Evolutionary conservation across 148 eudicot species (phyloP).

Genomic region (Nepenthes gracilis): DNA sequence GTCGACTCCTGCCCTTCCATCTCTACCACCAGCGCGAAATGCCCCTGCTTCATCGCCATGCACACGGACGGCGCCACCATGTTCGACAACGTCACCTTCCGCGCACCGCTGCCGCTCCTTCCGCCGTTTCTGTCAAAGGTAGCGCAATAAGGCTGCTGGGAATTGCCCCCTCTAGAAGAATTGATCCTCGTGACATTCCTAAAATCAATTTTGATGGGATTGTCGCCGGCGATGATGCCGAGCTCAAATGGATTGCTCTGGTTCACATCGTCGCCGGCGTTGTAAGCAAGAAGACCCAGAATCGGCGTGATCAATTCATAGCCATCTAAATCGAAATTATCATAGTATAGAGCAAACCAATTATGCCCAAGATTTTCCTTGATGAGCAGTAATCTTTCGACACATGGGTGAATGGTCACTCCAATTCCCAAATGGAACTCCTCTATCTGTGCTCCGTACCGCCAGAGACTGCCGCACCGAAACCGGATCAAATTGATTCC

Average conservation of each 20-base stretch:
- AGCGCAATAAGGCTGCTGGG: conserved; percentile 45
- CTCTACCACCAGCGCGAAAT: conserved; percentile 61
- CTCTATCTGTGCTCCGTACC: neutral
- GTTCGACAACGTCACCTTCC: conserved; percentile 39
- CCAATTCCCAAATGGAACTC: neutral
- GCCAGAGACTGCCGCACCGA: neutral
- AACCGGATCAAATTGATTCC: neutral
- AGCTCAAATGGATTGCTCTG: conserved; percentile 53
- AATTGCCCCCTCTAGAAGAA: neutral
- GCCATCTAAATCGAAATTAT: neutral
- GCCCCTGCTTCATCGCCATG: conserved; percentile 42
- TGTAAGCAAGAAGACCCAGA: neutral
- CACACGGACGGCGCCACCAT: conserved; percentile 51
- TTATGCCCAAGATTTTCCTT: neutral
- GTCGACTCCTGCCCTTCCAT: conserved; percentile 11
- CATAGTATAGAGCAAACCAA: neutral
- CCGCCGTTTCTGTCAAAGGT: conserved; percentile 26
- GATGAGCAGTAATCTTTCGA: neutral
- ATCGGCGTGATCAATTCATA: neutral
- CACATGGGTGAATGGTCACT: neutral
- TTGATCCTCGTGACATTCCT: conserved; percentile 14
- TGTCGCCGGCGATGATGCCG: conserved; percentile 28
- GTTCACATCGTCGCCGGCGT: conserved; percentile 10
- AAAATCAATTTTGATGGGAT: conserved; percentile 52
- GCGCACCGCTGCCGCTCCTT: conserved; percentile 7